Base-by-base conservation (phyloP, 2,329 filamentous ascomycete species). In the Colletotrichum zoysiae region DNA sequence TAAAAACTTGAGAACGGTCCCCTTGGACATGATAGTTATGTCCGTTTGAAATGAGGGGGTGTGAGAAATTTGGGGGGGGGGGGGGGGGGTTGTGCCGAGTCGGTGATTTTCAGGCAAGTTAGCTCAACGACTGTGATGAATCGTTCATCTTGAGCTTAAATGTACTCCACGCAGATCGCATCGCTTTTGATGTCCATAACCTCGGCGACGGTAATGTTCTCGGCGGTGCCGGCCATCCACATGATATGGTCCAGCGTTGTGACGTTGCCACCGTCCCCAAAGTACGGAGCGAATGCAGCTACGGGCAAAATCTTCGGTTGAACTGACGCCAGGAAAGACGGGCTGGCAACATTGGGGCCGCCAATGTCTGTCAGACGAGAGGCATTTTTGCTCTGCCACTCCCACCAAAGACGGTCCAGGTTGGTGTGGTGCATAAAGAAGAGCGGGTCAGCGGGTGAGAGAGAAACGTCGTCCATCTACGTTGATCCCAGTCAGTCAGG, bases 121-220 rank as follows among this genome's bases (percentile, higher is more conserved):
- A 50, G 5, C 7, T 16, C 14, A 14, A 18, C 5, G 9, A 9
- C 6, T 46, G 7, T 6, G 0, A 18, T 16, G 11, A 1, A 14
- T 8, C 18, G 9, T 1, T 20, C 11, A 18, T 30, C 16, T 12
- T 3, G 30, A 20, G 1, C n/a, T 56, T 61, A 74, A 20, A 76
- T 56, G 57, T 79, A 79, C 46, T 78, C 75, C 60, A 76, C 76
- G 46, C 78, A 79, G 2, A 79, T 67, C 16, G 69, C 48, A 14
- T 58, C 74, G 61, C 65, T 74, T 11, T 66, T 50, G 42, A 78
- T 76, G 70, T 80, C 76, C 78, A 80, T 80, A 3, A 80, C 72
- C 46, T 79, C 78, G 2, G 65, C 68, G 23, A 80, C 74, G 8
- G 70, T 77, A 1, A 71, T 66, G 38, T 74, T 64, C 12, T 74